Conservation (phyloP, 2,329 filamentous ascomycete species). For the Talaromyces sp. region DNA sequence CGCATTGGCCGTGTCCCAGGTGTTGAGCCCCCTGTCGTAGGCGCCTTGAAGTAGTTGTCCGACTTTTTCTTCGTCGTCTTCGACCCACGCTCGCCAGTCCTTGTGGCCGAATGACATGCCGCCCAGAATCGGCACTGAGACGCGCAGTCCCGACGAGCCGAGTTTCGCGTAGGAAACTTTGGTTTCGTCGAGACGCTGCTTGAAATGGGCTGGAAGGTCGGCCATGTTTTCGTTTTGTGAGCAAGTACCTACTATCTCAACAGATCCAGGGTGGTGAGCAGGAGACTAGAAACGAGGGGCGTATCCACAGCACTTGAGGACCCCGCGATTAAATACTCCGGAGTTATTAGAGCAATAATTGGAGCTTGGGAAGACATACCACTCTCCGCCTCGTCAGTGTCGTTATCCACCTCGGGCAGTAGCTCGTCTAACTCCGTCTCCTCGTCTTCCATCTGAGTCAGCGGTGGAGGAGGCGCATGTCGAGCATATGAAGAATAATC, state of each 20-base stretch:
- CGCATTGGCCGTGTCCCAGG: constrained; percentile 26
- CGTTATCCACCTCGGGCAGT: no score
- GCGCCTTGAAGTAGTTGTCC: constrained; percentile 18
- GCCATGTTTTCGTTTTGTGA: background rate
- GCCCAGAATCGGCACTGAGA: constrained; percentile 20
- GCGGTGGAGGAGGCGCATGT: no score
- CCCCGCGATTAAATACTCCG: background rate
- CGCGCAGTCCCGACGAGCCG: constrained; percentile 20
- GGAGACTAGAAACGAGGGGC: background rate
- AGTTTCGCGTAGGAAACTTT: constrained; percentile 12
- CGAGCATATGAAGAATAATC: no score
- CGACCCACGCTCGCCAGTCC: constrained; percentile 1
- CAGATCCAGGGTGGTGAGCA: background rate
- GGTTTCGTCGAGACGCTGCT: constrained; percentile 8
- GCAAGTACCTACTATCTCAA: background rate
- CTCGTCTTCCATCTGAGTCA: no score
- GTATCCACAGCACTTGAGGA: background rate
- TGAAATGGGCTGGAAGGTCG: constrained; percentile 3
- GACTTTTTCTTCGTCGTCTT: constrained; percentile 7
- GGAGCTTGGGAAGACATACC: no score
- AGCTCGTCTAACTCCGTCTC: no score
- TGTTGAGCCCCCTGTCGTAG: constrained; percentile 21
- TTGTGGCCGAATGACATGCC: constrained; percentile 8
- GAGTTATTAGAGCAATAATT: no score
- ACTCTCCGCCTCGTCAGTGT: no score